These are phyloP conservation scores for Penicillium mononematosum DNA, from an alignment of 495 filamentous ascomycete genomes.

Conservation along the genomic window DNA sequence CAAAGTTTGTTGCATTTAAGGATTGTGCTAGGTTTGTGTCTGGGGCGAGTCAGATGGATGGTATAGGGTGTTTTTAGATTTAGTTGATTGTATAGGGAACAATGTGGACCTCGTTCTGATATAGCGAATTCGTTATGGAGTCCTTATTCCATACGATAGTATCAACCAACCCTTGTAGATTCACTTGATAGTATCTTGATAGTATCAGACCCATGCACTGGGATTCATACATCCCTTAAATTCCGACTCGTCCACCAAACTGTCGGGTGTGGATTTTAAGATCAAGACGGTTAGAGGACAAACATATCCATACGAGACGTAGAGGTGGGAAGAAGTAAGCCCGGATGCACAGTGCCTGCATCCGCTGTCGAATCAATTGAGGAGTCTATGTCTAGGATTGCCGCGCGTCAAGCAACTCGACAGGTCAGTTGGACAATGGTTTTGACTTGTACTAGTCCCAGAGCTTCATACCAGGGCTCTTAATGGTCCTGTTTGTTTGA, in stretches of 20 bases:
- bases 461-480: background rate
- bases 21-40: background rate
- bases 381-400: background rate
- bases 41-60: background rate
- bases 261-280: background rate
- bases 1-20: background rate
- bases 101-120: background rate
- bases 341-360: background rate
- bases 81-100: no score
- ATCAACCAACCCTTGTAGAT: background rate
- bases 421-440: background rate
- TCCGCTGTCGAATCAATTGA: background rate
- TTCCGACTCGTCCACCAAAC: constrained; percentile 2
- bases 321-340: background rate
- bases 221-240: background rate
- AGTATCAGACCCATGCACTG: background rate
- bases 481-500: background rate
- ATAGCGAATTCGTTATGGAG: background rate
- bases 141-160: background rate
- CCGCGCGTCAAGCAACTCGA: background rate
- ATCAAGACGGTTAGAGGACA: background rate
- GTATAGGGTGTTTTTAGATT: background rate
- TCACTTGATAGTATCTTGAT: background rate
- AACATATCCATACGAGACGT: background rate
- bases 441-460: background rate